Conservation (phyloP, 495 filamentous ascomycete species). For the Podospora anserina region DNA sequence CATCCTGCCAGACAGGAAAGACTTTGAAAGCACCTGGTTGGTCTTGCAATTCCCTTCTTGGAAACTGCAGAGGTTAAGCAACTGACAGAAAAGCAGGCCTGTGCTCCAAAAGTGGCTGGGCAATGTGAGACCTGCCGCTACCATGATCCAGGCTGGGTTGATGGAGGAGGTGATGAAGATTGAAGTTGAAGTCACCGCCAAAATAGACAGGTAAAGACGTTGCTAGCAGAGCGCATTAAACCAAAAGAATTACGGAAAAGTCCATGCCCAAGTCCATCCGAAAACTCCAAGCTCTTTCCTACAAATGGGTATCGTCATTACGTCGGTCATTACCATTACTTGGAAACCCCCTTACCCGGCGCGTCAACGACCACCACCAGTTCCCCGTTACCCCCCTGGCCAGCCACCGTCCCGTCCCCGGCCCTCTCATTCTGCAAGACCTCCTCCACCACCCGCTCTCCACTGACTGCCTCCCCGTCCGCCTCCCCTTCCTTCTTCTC, state of each 20-base stretch:
- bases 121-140: constrained; percentile 38
- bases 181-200: constrained; percentile 43
- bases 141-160: constrained; percentile 40
- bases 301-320: background rate
- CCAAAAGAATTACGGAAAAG: background rate
- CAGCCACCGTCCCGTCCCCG: background rate
- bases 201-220: constrained; percentile 11
- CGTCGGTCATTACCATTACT: background rate
- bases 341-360: background rate
- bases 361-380: background rate
- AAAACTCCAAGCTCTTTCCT: background rate
- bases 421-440: constrained; percentile 1
- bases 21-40: constrained; percentile 32
- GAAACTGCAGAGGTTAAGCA: no score
- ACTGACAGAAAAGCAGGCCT: constrained; percentile 19
- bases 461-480: constrained; percentile 7
- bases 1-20: constrained; percentile 35
- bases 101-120: constrained; percentile 39
- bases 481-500: constrained; percentile 3
- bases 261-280: background rate
- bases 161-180: constrained; percentile 44
- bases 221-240: background rate
- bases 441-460: constrained; percentile 10
- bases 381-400: background rate
- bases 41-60: background rate